Evolutionary conservation across 768 basidiomycete species (phyloP), one percentile per base, ranked within the genome.

Genomic region (Mycena vitilis): DNA sequence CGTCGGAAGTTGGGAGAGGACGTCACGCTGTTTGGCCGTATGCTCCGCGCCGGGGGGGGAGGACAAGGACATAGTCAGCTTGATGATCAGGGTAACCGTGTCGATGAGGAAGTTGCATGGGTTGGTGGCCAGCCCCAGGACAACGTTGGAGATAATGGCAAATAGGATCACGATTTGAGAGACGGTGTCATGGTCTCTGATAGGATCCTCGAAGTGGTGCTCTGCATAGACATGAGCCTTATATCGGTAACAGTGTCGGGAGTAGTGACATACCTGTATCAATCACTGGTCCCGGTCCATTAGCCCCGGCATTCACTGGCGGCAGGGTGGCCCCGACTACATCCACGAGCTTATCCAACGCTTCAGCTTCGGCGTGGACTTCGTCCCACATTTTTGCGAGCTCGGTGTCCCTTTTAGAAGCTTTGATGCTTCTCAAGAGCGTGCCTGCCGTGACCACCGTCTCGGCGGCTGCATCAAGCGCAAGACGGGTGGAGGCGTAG

Each of bases 31-130:
- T 34, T 63, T 65, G 60, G 63, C 47, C n/a, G 8, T 61, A 45
- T 53, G 23, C 52, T 65, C 60, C 52, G 40, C 64, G 20, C 69
- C 60, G 51, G 49, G 45, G 23, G n/a, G 62, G 37, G 60, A 58
- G 37, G 65, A 52, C 55, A 58, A 45, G 34, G 56, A 54, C 70
- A 71, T 66, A 1, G 70, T 71, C 47, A 56, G 47, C 58, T 67
- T 58, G 58, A 71, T 66, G 44, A 71, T 71, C 51, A 67, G 34
- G 44, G 65, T 66, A 22, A 71, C 58, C 40, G 59, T 38, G 63
- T 66, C 63, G 45, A 73, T 58, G 37, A 73, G 63, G 54, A 73
- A 69, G 60, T 73, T 73, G 34, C 60, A 66, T 36, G 66, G 51
- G 37, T 60, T 20, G 2, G 56, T 49, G 54, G 68, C 65, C n/a